Percentiles rank a stretch among this genome's conserved stretches.
Conservation (phyloP, 23 red algal species). For the Gracilaria gracilis region DNA sequence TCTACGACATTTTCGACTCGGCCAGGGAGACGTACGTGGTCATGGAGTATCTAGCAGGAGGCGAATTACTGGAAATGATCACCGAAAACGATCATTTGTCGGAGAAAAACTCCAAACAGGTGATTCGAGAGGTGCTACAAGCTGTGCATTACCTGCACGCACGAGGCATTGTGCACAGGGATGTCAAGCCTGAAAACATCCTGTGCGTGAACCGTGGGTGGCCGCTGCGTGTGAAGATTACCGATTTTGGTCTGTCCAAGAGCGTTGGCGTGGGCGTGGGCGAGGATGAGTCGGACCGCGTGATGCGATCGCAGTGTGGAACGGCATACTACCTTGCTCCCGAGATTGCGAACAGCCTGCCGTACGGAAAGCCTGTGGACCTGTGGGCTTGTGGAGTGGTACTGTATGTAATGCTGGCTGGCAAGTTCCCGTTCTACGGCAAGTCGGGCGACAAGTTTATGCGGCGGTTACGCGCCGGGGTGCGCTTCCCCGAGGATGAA, state of each 20-base stretch:
- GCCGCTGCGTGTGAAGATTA: constrained; percentile 84
- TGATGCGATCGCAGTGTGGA: constrained; percentile 86
- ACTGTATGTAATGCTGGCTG: constrained; percentile 89
- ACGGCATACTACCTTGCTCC: constrained; percentile 89
- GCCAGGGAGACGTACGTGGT: constrained; percentile 81
- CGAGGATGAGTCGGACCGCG: constrained; percentile 41
- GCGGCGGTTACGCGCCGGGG: constrained; percentile 65
- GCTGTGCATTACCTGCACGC: constrained; percentile 88
- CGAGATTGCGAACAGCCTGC: constrained; percentile 79
- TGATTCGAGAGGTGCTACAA: constrained; percentile 84
- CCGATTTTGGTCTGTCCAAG: constrained; percentile 93
- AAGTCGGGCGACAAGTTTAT: constrained; percentile 88
- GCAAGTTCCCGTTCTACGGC: constrained; percentile 93
- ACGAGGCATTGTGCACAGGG: constrained; percentile 87
- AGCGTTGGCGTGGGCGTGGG: constrained; percentile 10
- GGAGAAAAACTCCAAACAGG: constrained; percentile 82
- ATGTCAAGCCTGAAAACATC: constrained; percentile 97
- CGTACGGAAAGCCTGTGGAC: constrained; percentile 83
- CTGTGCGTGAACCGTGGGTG: constrained; percentile 64
- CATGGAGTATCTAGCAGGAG: constrained; percentile 93
- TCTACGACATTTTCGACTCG: constrained; percentile 92
- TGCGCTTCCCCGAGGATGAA: constrained; percentile 80
- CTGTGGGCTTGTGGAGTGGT: constrained; percentile 91
- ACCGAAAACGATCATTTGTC: constrained; percentile 82
- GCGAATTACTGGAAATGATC: constrained; percentile 92